Percentiles rank a stretch among this genome's conserved stretches.
Conservation (phyloP, 2,329 filamentous ascomycete genomes). For the Fusarium dimerum region DNA sequence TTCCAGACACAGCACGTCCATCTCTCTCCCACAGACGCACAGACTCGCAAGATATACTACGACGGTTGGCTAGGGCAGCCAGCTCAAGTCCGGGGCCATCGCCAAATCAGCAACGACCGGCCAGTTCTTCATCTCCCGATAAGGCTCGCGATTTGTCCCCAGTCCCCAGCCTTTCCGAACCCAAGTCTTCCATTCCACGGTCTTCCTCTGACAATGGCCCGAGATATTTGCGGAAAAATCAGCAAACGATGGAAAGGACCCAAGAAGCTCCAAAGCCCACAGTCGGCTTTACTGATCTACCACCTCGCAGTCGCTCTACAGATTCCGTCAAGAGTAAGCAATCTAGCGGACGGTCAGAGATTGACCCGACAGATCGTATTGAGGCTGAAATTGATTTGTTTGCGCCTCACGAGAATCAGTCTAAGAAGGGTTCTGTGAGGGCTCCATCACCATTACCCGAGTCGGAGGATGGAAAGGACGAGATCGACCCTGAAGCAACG, state of each 20-base stretch:
- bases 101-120: slow-evolving; percentile 18
- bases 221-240: slow-evolving; percentile 1
- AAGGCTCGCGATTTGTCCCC: slow-evolving; percentile 7
- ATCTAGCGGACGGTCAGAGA: slow-evolving; percentile 51
- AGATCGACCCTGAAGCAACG: slow-evolving; percentile 42
- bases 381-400: slow-evolving; percentile 59
- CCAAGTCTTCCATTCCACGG: slow-evolving; percentile 14
- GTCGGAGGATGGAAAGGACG: slow-evolving; percentile 30
- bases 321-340: slow-evolving; percentile 52
- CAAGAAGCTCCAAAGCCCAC: slow-evolving; percentile 36
- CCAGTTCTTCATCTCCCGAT: slow-evolving; percentile 11
- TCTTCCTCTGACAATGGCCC: slow-evolving; percentile 19
- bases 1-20: slow-evolving; percentile 17
- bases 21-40: slow-evolving; percentile 26
- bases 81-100: slow-evolving; percentile 46
- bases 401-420: slow-evolving; percentile 55
- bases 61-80: slow-evolving; percentile 49
- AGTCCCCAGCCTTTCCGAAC: slow-evolving; percentile 16
- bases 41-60: slow-evolving; percentile 51
- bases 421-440: slow-evolving; percentile 55
- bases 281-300: slow-evolving; percentile 50
- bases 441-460: slow-evolving; percentile 46
- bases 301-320: slow-evolving; percentile 44
- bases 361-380: slow-evolving; percentile 58
- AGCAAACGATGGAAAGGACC: slow-evolving; percentile 22